Percentiles rank a stretch among this genome's conserved stretches.
phyloP scores from a whole-genome alignment of 2,329 filamentous ascomycete genomes.

The Neopestalotiopsis clavispora region DNA sequence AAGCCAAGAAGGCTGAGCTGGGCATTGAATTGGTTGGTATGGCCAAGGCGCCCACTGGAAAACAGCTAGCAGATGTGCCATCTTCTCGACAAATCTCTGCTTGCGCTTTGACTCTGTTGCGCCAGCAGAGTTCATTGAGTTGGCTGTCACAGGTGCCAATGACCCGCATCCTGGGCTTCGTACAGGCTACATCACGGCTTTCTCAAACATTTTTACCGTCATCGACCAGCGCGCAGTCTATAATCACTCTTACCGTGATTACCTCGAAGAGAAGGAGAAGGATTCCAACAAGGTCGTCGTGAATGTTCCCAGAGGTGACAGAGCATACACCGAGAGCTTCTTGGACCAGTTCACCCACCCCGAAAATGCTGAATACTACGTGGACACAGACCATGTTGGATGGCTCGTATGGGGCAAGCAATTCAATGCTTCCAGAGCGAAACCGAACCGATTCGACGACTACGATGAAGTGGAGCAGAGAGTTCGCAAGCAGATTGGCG shows the following conservation, averaged over 20 bases:
- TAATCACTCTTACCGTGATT: constrained; percentile 85
- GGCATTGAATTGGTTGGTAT: constrained; percentile 81
- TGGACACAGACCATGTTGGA: constrained; percentile 90
- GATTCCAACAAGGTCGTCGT: constrained; percentile 79
- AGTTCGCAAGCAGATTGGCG: constrained; percentile 79
- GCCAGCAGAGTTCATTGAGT: constrained; percentile 78
- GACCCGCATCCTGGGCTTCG: constrained; percentile 89
- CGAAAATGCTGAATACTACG: constrained; percentile 78
- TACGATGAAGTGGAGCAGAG: constrained; percentile 83
- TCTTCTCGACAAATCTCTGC: constrained; percentile 89
- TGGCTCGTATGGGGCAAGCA: constrained; percentile 96
- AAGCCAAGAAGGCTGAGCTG: constrained; percentile 80
- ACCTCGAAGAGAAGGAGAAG: constrained; percentile 78
- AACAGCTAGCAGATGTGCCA: constrained; percentile 85
- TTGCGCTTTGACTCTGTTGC: constrained; percentile 91
- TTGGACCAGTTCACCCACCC: constrained; percentile 78
- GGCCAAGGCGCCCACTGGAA: constrained; percentile 91
- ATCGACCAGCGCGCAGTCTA: constrained; percentile 88
- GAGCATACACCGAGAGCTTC: constrained; percentile 79
- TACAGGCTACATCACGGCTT: constrained; percentile 78
- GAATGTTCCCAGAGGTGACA: constrained; percentile 73
- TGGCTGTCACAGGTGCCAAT: constrained; percentile 82
- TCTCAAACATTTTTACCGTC: constrained; percentile 78
- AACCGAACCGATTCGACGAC: constrained; percentile 67
- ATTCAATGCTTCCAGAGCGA: constrained; percentile 79